phyloP scores from a whole-genome alignment of 352 stramenopile genomes.

The Elongisporangium senticosum region DNA sequence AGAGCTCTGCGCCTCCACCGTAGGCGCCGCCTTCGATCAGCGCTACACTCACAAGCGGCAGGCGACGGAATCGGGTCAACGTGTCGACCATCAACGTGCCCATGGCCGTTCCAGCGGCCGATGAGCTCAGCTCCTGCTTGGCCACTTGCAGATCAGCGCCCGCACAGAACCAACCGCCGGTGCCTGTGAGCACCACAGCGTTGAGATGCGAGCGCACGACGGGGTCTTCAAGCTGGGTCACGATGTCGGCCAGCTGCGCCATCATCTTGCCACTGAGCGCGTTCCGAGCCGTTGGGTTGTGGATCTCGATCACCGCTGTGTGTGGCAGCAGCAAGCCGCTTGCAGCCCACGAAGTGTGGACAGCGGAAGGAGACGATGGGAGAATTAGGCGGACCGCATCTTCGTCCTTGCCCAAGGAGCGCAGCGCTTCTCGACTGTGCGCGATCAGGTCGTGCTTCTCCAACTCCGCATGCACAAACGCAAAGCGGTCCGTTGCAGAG shows the following conservation, averaged over 20 bases:
- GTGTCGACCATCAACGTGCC: constrained; percentile 67
- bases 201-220: constrained; percentile 52
- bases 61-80: constrained; percentile 56
- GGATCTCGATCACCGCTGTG: constrained; percentile 60
- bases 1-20: constrained; percentile 79
- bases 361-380: constrained; percentile 16
- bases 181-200: constrained; percentile 48
- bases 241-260: constrained; percentile 70
- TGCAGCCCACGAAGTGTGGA: constrained; percentile 6
- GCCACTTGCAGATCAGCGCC: constrained; percentile 78
- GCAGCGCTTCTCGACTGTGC: constrained; percentile 41
- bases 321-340: constrained; percentile 24
- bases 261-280: constrained; percentile 87
- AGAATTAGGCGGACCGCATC: constrained; percentile 34
- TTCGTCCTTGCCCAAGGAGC: constrained; percentile 25
- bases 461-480: constrained; percentile 43
- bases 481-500: constrained; percentile 25
- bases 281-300: constrained; percentile 64
- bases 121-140: constrained; percentile 69
- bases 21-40: constrained; percentile 76
- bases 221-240: constrained; percentile 50
- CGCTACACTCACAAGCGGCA: constrained; percentile 79
- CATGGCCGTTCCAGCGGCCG: constrained; percentile 60
- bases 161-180: constrained; percentile 74
- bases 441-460: constrained; percentile 31